These are phyloP conservation scores for Phaeosphaeriaceae sp. DNA, from an alignment of 2,329 filamentous ascomycete genomes.

Conservation along the genomic window DNA sequence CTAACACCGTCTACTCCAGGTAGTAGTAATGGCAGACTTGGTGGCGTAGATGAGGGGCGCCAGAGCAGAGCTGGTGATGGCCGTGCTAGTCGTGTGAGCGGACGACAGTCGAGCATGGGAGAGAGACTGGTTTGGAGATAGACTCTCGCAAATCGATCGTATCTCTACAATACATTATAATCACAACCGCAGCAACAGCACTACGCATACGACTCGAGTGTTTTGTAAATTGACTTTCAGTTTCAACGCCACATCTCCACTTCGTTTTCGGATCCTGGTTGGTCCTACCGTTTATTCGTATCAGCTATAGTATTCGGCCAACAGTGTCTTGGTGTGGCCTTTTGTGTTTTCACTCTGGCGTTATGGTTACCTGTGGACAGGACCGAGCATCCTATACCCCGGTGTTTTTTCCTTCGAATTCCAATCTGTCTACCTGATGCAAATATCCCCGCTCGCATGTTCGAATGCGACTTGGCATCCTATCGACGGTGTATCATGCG, in stretches of 20 bases:
- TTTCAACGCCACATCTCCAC: slow-evolving; percentile 9
- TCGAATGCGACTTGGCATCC: too few species aligned
- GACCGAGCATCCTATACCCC: slow-evolving; percentile 38
- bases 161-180: slow-evolving; percentile 4
- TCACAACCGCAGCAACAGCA: background rate
- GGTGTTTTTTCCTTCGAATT: slow-evolving; percentile 8
- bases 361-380: slow-evolving; percentile 21
- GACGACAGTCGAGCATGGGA: slow-evolving; percentile 32
- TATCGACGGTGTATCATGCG: too few species aligned
- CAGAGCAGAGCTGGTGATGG: slow-evolving; percentile 23
- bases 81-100: slow-evolving; percentile 31
- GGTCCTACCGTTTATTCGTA: slow-evolving; percentile 18
- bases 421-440: background rate
- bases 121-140: slow-evolving; percentile 35
- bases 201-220: background rate
- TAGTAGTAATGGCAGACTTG: slow-evolving; percentile 31
- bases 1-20: slow-evolving; percentile 21
- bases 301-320: slow-evolving; percentile 16
- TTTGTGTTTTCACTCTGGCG: slow-evolving; percentile 13
- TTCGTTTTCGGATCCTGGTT: slow-evolving; percentile 24
- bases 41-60: slow-evolving; percentile 30
- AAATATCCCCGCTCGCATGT: background rate
- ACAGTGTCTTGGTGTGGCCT: background rate
- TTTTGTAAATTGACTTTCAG: background rate
- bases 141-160: slow-evolving; percentile 17